Conservation (phyloP, 345 rosid species). For the Linum trigynum region DNA sequence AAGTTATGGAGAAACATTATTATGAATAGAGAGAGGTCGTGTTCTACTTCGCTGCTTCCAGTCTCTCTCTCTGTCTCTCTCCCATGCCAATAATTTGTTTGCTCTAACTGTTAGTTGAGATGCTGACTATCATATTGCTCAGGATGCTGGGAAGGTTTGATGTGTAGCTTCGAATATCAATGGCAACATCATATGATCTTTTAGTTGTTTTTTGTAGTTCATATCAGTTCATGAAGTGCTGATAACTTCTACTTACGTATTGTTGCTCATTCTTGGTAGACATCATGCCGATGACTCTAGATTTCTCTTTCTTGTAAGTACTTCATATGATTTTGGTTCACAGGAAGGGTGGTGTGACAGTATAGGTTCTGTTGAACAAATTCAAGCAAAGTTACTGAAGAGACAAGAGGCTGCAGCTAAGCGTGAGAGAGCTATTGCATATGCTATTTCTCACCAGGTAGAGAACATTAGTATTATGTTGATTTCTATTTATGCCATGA, state of each 20-base stretch:
- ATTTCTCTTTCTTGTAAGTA: slow-evolving; percentile 12
- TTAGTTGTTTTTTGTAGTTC: not conserved
- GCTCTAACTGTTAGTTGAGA: not conserved
- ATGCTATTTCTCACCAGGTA: slow-evolving; percentile 98
- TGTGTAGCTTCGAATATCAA: not conserved
- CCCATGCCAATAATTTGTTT: not conserved
- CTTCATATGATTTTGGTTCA: slow-evolving; percentile 7
- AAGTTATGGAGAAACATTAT: no score
- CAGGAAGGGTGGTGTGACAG: slow-evolving; percentile 99
- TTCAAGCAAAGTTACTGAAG: slow-evolving; percentile 83
- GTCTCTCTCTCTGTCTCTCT: not conserved
- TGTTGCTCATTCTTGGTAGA: no score
- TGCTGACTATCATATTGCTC: not conserved
- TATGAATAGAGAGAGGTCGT: no score
- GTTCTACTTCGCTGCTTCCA: no score
- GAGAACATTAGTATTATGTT: not conserved
- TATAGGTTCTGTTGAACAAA: slow-evolving; percentile 88
- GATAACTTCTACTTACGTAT: no score
- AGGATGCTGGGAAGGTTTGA: not conserved
- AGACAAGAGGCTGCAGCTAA: slow-evolving; percentile 98
- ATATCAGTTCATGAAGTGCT: not conserved
- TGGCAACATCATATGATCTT: not conserved
- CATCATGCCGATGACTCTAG: not conserved
- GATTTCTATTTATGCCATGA: not conserved
- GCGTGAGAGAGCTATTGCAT: slow-evolving; percentile 99